Percentiles rank a stretch among this genome's conserved stretches.
phyloP scores from a whole-genome alignment of 352 stramenopile species.

The Thalassiosira mediterranea region DNA sequence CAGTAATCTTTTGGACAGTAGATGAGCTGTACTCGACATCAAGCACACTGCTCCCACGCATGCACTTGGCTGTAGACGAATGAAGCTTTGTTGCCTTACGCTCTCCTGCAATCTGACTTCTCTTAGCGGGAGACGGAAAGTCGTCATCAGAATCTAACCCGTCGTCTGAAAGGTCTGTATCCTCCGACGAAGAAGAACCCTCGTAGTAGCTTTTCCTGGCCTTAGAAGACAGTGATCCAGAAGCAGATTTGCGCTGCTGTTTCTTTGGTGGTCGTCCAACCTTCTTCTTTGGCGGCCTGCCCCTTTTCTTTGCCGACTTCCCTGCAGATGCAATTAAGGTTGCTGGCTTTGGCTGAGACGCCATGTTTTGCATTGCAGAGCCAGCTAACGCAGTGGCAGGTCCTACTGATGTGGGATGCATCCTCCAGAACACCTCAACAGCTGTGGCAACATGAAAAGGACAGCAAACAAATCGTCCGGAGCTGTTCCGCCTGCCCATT shows the following conservation, averaged over 20 bases:
- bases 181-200: slow-evolving; percentile 11
- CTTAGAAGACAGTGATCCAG: too few species aligned
- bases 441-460: slow-evolving; percentile 54
- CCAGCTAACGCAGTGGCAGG: too few species aligned
- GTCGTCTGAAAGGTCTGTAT: slow-evolving; percentile 28
- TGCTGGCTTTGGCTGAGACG: too few species aligned
- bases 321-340: not conserved
- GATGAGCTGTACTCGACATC: too few species aligned
- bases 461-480: slow-evolving; percentile 48
- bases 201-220: slow-evolving; percentile 1
- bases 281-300: slow-evolving; percentile 20
- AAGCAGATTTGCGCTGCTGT: not conserved
- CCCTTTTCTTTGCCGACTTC: slow-evolving; percentile 4
- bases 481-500: slow-evolving; percentile 30
- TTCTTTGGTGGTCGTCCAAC: not conserved
- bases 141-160: too few species aligned
- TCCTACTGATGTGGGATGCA: not conserved
- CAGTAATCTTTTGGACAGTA: too few species aligned
- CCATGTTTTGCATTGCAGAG: too few species aligned
- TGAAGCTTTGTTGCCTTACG: not conserved
- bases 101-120: not conserved
- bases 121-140: slow-evolving; percentile 28
- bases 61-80: too few species aligned
- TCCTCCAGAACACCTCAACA: slow-evolving; percentile 18
- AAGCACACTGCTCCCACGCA: too few species aligned